Evolutionary conservation across 2,329 filamentous ascomycete species (phyloP), one percentile per base, ranked within the genome.

Genomic region (Aspergillus novoparasiticus): DNA sequence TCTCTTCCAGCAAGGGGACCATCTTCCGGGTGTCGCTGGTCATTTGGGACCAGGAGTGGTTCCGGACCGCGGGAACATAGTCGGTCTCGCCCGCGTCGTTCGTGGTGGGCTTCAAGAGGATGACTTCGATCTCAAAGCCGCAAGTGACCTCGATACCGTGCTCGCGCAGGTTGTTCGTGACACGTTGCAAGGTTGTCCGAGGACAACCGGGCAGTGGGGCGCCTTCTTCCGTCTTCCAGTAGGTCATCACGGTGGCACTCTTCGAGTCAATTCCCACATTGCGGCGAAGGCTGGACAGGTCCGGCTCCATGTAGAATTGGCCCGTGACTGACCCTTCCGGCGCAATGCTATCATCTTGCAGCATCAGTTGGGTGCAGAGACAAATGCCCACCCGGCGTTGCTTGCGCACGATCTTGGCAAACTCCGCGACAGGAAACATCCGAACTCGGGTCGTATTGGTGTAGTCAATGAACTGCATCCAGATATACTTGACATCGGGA

Each of bases 121-220:
- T 83, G 11, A 95, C 86, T 76, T 96, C 92, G 46, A 96, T 87
- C 75, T 96, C 93, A 68, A 95, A 96, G 0, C 92, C 93, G 19
- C 93, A 77, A 0, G 89, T 81, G 55, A 93, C 87, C 3, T 82
- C 76, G 2, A 92, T 80, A 1, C 82, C 81, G 43, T 82, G 76
- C 6, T 86, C 80, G 2, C 83, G 78, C 0, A 90, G 84, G 6
- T 79, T 77, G 0, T 83, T 79, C 1, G 89, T 72, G 0, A 88
- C 80, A 3, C 77, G 80, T 59, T 86, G 79, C 59, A 96, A 80
- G 61, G 89, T 74, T 48, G 87, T 81, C 60, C 91, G 84, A 0
- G 92, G 91, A 69, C 92, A 96, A 0, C 88, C 77, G 11, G 75
- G 64, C 1, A 87, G 79, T 0, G 78, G 73, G 0, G 80, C 77